phyloP scores from a whole-genome alignment of 2,329 filamentous ascomycete species.

The Phaeosphaeria sp. region DNA sequence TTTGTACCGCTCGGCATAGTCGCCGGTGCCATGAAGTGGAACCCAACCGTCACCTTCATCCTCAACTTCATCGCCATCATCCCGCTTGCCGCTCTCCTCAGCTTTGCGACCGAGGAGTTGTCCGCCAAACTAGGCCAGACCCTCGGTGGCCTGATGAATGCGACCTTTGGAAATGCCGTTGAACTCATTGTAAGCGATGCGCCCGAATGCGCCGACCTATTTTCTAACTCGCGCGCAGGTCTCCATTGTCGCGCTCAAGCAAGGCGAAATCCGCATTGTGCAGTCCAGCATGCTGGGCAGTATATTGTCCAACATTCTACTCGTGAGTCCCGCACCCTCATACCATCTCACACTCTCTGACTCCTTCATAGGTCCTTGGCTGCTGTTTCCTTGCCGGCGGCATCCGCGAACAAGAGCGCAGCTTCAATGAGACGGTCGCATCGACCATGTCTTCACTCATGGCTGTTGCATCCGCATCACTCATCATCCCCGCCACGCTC shows the following conservation, averaged over 20 bases:
- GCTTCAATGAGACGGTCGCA: slow-evolving; percentile 76
- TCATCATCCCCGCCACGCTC: slow-evolving; percentile 61
- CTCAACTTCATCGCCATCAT: slow-evolving; percentile 85
- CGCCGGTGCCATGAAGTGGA: slow-evolving; percentile 68
- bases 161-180: slow-evolving; percentile 80
- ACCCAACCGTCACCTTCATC: slow-evolving; percentile 71
- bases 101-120: slow-evolving; percentile 80
- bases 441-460: slow-evolving; percentile 74
- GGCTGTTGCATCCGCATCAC: slow-evolving; percentile 61
- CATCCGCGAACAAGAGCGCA: slow-evolving; percentile 51
- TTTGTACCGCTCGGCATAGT: slow-evolving; percentile 76
- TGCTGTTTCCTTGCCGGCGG: slow-evolving; percentile 62
- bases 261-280: slow-evolving; percentile 92
- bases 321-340: slow-evolving; percentile 57
- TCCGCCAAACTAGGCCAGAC: slow-evolving; percentile 75
- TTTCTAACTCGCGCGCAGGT: slow-evolving; percentile 63
- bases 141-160: slow-evolving; percentile 75
- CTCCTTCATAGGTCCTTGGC: slow-evolving; percentile 57
- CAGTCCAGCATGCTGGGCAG: slow-evolving; percentile 97
- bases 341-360: slow-evolving; percentile 47
- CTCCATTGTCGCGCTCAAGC: slow-evolving; percentile 85
- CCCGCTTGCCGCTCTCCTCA: slow-evolving; percentile 74
- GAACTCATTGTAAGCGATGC: slow-evolving; percentile 69
- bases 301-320: slow-evolving; percentile 90
- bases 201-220: slow-evolving; percentile 4